These are phyloP conservation scores for Phytophthora hibernalis DNA, from an alignment of 352 stramenopile species.

Conservation along the genomic window DNA sequence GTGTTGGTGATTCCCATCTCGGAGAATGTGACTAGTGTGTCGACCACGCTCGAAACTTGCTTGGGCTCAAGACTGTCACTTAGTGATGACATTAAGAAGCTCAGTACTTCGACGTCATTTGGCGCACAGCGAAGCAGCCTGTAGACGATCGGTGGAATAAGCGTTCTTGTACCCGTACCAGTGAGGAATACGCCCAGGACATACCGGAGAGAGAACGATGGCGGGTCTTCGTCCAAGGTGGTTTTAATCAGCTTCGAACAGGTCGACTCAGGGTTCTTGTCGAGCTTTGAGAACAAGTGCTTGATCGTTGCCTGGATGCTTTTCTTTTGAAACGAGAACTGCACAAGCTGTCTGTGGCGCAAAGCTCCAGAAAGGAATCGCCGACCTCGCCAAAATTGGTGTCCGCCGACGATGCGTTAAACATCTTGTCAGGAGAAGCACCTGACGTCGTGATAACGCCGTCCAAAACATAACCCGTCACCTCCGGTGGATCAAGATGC, in stretches of 20 bases:
- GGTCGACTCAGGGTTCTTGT: conserved; percentile 21
- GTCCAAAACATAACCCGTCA: conserved; percentile 55
- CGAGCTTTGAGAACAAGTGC: conserved; percentile 10
- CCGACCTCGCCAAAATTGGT: conserved; percentile 28
- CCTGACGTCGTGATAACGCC: conserved; percentile 44
- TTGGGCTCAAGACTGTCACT: neutral
- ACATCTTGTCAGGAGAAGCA: conserved; percentile 17
- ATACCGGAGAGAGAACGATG: conserved; percentile 30
- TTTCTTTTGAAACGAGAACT: conserved; percentile 20
- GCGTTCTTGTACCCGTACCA: conserved; percentile 8
- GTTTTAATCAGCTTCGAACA: conserved; percentile 16
- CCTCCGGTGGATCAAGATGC: conserved; percentile 42
- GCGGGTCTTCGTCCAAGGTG: neutral
- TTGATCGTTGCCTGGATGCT: conserved; percentile 1
- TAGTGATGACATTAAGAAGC: conserved; percentile 9
- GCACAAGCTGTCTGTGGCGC: conserved; percentile 23
- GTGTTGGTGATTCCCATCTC: conserved; percentile 44
- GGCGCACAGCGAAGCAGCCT: conserved; percentile 38
- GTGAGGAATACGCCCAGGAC: conserved; percentile 30
- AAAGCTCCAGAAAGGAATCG: conserved; percentile 29
- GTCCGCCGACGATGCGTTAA: conserved; percentile 44
- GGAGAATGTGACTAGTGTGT: conserved; percentile 40
- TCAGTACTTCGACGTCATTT: conserved; percentile 27
- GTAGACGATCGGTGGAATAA: conserved; percentile 43
- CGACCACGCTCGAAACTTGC: conserved; percentile 32